Evolutionary conservation across 768 basidiomycete genomes (phyloP), one percentile per base, ranked within the genome.

Genomic region (Collybia sordida): DNA sequence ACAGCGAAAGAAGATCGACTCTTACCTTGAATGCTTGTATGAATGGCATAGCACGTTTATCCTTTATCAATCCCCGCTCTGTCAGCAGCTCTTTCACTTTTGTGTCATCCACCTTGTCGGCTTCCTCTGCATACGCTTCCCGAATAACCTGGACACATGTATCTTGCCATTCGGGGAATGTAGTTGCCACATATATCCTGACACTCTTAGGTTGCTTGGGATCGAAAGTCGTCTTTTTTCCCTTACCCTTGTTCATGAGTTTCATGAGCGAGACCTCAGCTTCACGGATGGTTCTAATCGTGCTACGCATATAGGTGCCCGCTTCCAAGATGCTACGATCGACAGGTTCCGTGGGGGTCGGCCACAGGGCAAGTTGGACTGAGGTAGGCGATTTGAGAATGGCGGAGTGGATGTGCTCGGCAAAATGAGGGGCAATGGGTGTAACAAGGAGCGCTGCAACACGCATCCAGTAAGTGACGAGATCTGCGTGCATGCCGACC

Each of bases 31-130:
- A 90, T 24, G 78, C 72, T 51, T 96, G 90, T 40, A 94, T 82
- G 71, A 96, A 98, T 5, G 95, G 95, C 96, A 98, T 98, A 36
- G 80, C 80, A 37, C 86, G 82, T 75, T 98, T 98, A 72, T 98
- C 93, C 79, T 97, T 98, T 71, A 94, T 86, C 65, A 98, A 64
- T 4, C 91, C 93, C 18, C 75, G 78, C 63, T 81, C 75, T 7
- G 77, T 78, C 64, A 98, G 64, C 56, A 80, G 57, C 59, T 82
- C 74, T 65, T 85, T 80, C 44, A 95, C 82, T 65, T 84, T 86
- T 31, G 72, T 83, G 63, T 98, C 94, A 62, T 99, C 91, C 27
- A 98, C 86, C 57, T 75, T 79, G 50, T 83, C 78, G 22, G 72
- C 71, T 47, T 71, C 69, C 47, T 74, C 73, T 36, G 71, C 70